Evolutionary conservation across 805 yeast species (phyloP).

Genomic region (Metschnikowia sp.): DNA sequence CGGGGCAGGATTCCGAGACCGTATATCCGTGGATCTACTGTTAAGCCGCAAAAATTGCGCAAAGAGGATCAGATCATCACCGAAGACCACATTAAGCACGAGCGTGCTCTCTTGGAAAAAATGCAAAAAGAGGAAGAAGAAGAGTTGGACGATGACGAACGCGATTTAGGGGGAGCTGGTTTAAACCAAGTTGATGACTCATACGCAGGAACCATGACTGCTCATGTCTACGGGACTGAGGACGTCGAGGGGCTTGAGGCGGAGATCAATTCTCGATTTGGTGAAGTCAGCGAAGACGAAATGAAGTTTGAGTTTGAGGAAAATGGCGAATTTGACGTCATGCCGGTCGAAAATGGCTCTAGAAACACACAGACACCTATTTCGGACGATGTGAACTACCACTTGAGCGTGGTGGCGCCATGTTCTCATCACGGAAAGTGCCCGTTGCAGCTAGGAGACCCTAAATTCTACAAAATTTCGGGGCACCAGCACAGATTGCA

Average conservation of each 20-base stretch:
- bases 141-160: neutral
- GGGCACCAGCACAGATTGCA: constrained; percentile 57
- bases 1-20: constrained; percentile 68
- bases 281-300: constrained; percentile 42
- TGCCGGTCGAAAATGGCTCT: constrained; percentile 16
- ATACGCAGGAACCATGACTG: too few species aligned
- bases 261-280: constrained; percentile 37
- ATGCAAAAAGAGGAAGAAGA: constrained; percentile 22
- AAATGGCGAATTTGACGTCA: constrained; percentile 26
- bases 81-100: constrained; percentile 33
- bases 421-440: constrained; percentile 85
- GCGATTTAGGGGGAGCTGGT: too few species aligned
- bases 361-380: neutral
- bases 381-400: constrained; percentile 39
- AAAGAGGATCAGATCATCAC: constrained; percentile 35
- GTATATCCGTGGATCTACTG: constrained; percentile 50
- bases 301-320: constrained; percentile 47
- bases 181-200: too few species aligned
- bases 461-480: constrained; percentile 56
- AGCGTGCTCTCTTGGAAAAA: constrained; percentile 27
- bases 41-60: constrained; percentile 37
- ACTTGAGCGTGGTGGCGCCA: constrained; percentile 76
- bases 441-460: constrained; percentile 78
- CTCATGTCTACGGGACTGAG: too few species aligned
- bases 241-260: constrained; percentile 14